phyloP scores from a whole-genome alignment of 2,329 filamentous ascomycete species.

The Apiospora saccharicola region DNA sequence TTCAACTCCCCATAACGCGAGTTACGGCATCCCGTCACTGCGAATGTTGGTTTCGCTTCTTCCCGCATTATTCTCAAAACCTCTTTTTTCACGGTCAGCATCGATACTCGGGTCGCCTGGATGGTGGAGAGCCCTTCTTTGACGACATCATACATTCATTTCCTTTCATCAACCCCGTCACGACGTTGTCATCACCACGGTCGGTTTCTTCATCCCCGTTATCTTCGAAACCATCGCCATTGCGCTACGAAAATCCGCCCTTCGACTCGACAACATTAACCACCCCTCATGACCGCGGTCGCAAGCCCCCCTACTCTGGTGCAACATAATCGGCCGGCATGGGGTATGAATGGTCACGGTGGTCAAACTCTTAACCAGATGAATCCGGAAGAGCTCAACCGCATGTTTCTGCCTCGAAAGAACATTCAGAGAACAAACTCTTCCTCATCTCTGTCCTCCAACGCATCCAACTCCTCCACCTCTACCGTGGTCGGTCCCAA shows the following conservation, averaged over 20 bases:
- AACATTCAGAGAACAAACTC: conserved; percentile 87
- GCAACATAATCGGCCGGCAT: conserved; percentile 70
- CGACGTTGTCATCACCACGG: conserved; percentile 31
- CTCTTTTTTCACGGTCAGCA: conserved; percentile 16
- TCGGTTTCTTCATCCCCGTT: conserved; percentile 1
- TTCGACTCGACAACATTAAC: conserved; percentile 32
- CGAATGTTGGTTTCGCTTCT: conserved; percentile 22
- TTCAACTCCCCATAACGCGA: conserved; percentile 8
- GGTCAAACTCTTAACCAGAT: conserved; percentile 65
- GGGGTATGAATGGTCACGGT: conserved; percentile 63
- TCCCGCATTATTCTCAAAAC: conserved; percentile 16
- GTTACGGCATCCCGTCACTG: conserved; percentile 15
- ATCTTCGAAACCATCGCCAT: conserved; percentile 5
- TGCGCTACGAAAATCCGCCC: neutral
- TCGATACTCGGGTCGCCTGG: conserved; percentile 32
- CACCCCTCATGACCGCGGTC: conserved; percentile 69
- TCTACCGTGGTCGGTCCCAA: conserved; percentile 59
- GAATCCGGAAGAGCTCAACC: conserved; percentile 83
- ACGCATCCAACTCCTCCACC: conserved; percentile 63
- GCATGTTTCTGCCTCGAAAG: conserved; percentile 91
- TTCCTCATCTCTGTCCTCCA: conserved; percentile 82
- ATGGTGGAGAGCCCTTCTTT: conserved; percentile 31
- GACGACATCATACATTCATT: conserved; percentile 21
- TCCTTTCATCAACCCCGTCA: conserved; percentile 28
- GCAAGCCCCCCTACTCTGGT: conserved; percentile 70